phyloP scores from a whole-genome alignment of 2,329 filamentous ascomycete species.

The Pseudogymnoascus sp. region DNA sequence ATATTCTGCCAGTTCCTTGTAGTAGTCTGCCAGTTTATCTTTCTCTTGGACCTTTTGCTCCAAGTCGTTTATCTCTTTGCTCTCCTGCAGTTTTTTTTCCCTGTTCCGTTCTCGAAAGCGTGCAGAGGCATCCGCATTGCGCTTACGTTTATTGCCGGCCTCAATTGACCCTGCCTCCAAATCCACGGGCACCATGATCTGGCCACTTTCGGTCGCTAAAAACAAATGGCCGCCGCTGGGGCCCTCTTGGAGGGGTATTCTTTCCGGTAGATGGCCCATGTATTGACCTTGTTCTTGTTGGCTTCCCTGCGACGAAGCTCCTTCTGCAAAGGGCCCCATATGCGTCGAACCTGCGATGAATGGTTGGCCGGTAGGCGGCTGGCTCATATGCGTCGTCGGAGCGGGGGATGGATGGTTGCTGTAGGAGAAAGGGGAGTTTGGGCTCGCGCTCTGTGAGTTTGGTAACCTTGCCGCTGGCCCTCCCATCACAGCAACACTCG shows the following conservation, averaged over 20 bases:
- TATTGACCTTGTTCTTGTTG: slow-evolving; percentile 26
- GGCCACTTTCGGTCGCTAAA: slow-evolving; percentile 44
- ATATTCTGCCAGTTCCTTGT: no score
- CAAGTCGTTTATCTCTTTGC: slow-evolving; percentile 63
- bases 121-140: slow-evolving; percentile 79
- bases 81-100: slow-evolving; percentile 69
- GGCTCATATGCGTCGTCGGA: slow-evolving; percentile 23
- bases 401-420: slow-evolving; percentile 34
- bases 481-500: slow-evolving; percentile 31
- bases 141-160: slow-evolving; percentile 75
- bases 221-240: slow-evolving; percentile 34
- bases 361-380: slow-evolving; percentile 18
- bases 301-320: slow-evolving; percentile 19
- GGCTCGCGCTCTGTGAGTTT: slow-evolving; percentile 35
- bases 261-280: background rate
- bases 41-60: slow-evolving; percentile 47
- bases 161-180: slow-evolving; percentile 73
- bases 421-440: slow-evolving; percentile 40
- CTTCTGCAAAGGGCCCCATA: slow-evolving; percentile 22
- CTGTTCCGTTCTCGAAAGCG: slow-evolving; percentile 76
- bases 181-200: slow-evolving; percentile 62
- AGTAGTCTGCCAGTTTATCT: slow-evolving; percentile 31
- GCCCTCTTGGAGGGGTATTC: slow-evolving; percentile 21
- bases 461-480: slow-evolving; percentile 24
- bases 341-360: slow-evolving; percentile 27